These are phyloP conservation scores for Yamadazyma conglobata DNA, from an alignment of 1,139 yeast species.

Conservation along the genomic window DNA sequence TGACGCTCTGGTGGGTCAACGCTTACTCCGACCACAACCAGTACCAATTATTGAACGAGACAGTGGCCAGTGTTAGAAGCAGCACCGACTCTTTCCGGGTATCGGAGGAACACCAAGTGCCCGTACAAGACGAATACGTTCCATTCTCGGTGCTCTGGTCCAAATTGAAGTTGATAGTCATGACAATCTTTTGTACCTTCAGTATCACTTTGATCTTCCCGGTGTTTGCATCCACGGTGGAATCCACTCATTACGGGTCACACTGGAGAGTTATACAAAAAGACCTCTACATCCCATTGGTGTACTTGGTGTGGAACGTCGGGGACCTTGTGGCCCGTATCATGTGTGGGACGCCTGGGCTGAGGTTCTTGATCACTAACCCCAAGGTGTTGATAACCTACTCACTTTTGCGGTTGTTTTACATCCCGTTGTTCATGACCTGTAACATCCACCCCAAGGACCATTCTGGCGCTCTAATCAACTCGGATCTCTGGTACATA, in stretches of 20 bases:
- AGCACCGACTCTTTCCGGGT: constrained; percentile 1
- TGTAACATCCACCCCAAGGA: constrained; percentile 57
- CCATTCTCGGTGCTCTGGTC: constrained; percentile 51
- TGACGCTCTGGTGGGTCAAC: constrained; percentile 31
- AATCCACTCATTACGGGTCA: constrained; percentile 43
- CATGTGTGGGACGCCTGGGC: constrained; percentile 54
- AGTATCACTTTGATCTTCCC: constrained; percentile 81
- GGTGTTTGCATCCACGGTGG: constrained; percentile 76
- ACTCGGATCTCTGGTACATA: constrained; percentile 67
- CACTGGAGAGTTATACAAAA: constrained; percentile 35
- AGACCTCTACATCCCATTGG: constrained; percentile 66
- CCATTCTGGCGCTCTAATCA: constrained; percentile 33
- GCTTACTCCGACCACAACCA: constrained; percentile 21
- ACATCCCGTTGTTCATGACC: constrained; percentile 64
- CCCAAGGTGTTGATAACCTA: constrained; percentile 46
- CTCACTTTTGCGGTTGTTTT: constrained; percentile 50
- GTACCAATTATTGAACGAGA: constrained; percentile 19
- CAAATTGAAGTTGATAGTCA: constrained; percentile 59
- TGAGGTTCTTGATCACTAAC: constrained; percentile 30
- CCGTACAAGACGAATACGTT: constrained; percentile 24
- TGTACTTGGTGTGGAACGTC: constrained; percentile 77
- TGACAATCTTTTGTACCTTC: constrained; percentile 72
- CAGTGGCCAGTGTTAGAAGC: constrained; percentile 10
- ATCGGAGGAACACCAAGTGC: constrained; percentile 4
- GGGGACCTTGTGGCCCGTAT: constrained; percentile 85